Conservation (phyloP, 2,329 filamentous ascomycete genomes). For the Sporothrix globosa region DNA sequence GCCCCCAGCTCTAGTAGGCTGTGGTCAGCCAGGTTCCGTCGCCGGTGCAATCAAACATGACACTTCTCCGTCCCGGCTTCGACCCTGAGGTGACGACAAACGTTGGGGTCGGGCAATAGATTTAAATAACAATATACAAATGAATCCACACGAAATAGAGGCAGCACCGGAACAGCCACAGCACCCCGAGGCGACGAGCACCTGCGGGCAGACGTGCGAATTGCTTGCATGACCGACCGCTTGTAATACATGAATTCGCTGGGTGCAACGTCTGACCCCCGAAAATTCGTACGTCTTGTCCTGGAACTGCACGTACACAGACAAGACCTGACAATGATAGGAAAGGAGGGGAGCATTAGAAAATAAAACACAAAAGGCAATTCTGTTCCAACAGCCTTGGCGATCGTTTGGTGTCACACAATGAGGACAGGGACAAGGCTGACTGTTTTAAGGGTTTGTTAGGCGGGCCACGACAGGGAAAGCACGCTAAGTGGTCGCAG, state of each 20-base stretch:
- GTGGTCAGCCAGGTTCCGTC: neutral
- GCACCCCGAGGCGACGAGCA: too few species aligned
- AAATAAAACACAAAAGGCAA: neutral
- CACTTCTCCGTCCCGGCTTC: neutral
- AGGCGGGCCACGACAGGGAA: neutral
- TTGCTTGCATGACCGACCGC: constrained; percentile 9
- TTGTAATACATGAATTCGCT: neutral
- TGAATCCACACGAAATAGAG: too few species aligned
- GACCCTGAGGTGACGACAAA: neutral
- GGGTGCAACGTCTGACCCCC: constrained; percentile 17
- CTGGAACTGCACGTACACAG: neutral
- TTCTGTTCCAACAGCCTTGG: neutral
- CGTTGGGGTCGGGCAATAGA: neutral
- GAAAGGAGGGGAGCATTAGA: neutral
- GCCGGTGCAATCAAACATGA: constrained; percentile 1
- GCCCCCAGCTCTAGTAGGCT: neutral
- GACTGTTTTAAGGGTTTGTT: neutral
- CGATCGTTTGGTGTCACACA: constrained; percentile 5
- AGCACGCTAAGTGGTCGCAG: constrained; percentile 6
- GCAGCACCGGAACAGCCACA: too few species aligned
- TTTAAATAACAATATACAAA: neutral
- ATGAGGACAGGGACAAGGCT: constrained; percentile 8
- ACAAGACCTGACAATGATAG: neutral
- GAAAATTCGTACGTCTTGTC: neutral
- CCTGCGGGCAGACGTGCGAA: constrained; percentile 9